Evolutionary conservation across 2,329 filamentous ascomycete species (phyloP), one percentile per base, ranked within the genome.

Genomic region (Sclerotinia sclerotiorum): DNA sequence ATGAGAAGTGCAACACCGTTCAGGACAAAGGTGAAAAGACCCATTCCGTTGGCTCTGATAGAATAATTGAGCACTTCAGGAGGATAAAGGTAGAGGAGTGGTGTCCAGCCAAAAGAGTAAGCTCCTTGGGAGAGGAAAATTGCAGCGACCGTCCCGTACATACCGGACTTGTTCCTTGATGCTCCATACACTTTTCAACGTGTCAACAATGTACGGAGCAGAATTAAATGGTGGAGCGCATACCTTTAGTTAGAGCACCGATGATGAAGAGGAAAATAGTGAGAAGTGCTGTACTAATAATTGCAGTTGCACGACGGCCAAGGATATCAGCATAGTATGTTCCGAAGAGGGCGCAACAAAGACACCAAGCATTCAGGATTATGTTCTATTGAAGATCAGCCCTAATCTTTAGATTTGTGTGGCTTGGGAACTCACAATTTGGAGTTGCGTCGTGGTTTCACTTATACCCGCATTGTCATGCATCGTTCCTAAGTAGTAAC

Each of bases 41-140:
- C 81, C 71, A 83, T 75, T 0, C 82, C 83, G 60, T 82, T 82
- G 0, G 82, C 82, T 27, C 83, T 80, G 56, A 84, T 82, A 0
- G 80, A 79, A 70, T 83, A 84, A 72, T 82, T 81, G 73, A 84
- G 62, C 11, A 84, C 78, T 73, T 84, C 83, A 0, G 83, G 79
- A 0, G 83, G 82, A 69, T 85, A 85, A 1, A 84, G 75, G 63
- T 79, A 81, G 0, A 81, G 76, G 35, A 85, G 72, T 3, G 83
- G 83, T 8, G 82, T 85, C 81, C 81, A 84, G 0, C 79, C 82
- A n/a, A 85, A 76, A 0, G 79, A 80, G 72, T 85, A 86, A 65
- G 80, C 81, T 0, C 82, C 83, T 67, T 84, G 81, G 73, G 85
- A 85, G 2, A 85, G 75, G 72, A 85, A 85, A 73, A 85, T 83